Base-by-base conservation (phyloP, 2,329 filamentous ascomycete species). In the Ciborinia camelliae region DNA sequence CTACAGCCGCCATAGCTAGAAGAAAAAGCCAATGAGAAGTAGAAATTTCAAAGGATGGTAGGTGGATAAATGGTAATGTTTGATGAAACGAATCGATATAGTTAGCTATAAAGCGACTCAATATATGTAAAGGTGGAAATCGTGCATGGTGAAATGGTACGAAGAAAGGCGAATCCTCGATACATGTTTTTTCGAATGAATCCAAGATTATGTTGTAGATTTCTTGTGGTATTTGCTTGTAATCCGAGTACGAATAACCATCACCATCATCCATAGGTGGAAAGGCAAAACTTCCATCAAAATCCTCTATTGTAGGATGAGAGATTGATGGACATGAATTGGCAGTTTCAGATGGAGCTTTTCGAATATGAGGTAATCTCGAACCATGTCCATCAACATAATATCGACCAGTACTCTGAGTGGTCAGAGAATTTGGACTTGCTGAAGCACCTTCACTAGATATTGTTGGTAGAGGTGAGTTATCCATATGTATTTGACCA, bases 21-120 rank as follows among this genome's bases (percentile, higher is more conserved):
- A 73, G 71, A 51, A 79, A 67, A 15, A 80, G 68, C 78, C 78
- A 80, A 64, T 79, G 75, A 37, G 71, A 74, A 55, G 76, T 74
- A 3, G 74, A 54, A 9, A 39, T 39, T 5, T 54, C 32, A 7
- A 54, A 39, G 14, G 51, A 54, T 26, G 51, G 32, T 23, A 54
- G n/a, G 32, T 54, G 51, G 39, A 39, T 39, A 26, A 54, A 54
- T 20, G 51, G 51, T 54, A 54, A 54, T 37, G 14, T 54, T 23
- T 39, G 68, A 50, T 79, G 76, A 39, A 79, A 79, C 51, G 75
- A 73, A 47, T 74, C 71, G 30, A 78, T 75, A 67, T 77, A 80
- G 28, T 72, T 70, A n/a, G 65, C 52, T 52, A 79, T 67, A 50
- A 76, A 78, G 26, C 61, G 50, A 37, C 63, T 64, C 10, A 72